Evolutionary conservation across 2,329 filamentous ascomycete genomes (phyloP), one percentile per base, ranked within the genome.

Genomic region (Neofusicoccum sp.): DNA sequence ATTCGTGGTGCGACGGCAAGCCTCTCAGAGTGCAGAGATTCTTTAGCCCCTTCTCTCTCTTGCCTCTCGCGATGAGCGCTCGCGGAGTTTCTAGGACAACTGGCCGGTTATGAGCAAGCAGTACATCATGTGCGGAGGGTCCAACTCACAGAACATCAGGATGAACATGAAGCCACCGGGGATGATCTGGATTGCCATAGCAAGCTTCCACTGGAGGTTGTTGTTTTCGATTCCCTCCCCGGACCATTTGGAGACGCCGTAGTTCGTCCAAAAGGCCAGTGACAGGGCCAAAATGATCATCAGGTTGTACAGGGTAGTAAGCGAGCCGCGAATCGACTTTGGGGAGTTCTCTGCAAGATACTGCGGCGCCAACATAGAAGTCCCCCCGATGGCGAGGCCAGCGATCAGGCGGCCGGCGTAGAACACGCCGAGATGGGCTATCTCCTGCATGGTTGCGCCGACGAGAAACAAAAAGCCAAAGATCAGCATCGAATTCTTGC

Each of bases 331-430:
- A 14, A 78, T 69, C 6, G 72, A 73, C 54, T 75, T 77, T 3
- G 76, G 76, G 0, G 73, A 71, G 54, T 75, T 77, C 60, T 79
- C 77, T 1, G 74, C 72, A 1, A 78, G 68, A 60, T 74, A 79
- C 30, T 77, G 72, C 7, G 77, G 77, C 1, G 74, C 73, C 43
- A 78, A 59, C 70, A 77, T 75, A 14, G 71, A 75, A 3, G 67
- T 74, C 6, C 69, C 71, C 1, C 72, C 74, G 31, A 76, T 71
- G 2, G 70, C 69, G 24, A 77, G 64, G 6, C 73, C 74, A 1
- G 70, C 69, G n/a, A 77, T 66, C 51, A 74, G 77, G 0, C 76
- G 70, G 3, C 76, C 75, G 6, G 71, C 72, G 14, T 74, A 72
- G 24, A 78, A 71, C 1, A 75, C 66, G 6, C 70, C 65, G 9